Conservation (phyloP, 345 rosid genomes). For the Aquilaria sinensis region DNA sequence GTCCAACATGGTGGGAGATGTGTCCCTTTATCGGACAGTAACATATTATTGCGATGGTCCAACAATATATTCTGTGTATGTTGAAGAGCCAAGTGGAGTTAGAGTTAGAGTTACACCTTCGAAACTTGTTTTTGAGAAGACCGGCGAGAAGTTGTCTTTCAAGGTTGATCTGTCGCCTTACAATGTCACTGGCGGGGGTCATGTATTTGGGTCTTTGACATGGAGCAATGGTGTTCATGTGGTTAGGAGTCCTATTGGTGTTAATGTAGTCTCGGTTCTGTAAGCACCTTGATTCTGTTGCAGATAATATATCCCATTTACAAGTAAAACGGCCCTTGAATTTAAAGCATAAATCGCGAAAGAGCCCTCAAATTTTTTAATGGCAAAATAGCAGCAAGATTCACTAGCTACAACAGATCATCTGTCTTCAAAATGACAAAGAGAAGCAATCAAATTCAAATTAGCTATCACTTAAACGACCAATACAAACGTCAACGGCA, state of each 20-base stretch:
- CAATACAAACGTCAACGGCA: too few relatives aligned
- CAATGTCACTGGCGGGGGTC: slow-evolving; percentile 25
- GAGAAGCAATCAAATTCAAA: too few relatives aligned
- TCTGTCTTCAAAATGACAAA: too few relatives aligned
- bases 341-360: too few relatives aligned
- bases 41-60: slow-evolving; percentile 37
- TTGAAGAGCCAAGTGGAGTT: slow-evolving; percentile 31
- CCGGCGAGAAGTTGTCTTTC: slow-evolving; percentile 34
- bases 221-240: slow-evolving; percentile 35
- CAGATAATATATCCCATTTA: too few relatives aligned
- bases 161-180: slow-evolving; percentile 34
- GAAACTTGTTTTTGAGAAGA: slow-evolving; percentile 25
- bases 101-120: slow-evolving; percentile 32
- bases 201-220: slow-evolving; percentile 39
- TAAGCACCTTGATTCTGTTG: too few relatives aligned
- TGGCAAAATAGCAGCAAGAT: too few relatives aligned
- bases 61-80: slow-evolving; percentile 20
- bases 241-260: slow-evolving; percentile 39
- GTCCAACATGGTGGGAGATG: slow-evolving; percentile 34
- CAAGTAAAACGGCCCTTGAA: too few relatives aligned
- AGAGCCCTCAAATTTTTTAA: too few relatives aligned
- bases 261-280: slow-evolving; percentile 23
- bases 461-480: too few relatives aligned
- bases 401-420: too few relatives aligned
- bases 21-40: slow-evolving; percentile 30